Base-by-base conservation (phyloP, 768 basidiomycete species). In the Neoboletus magnificus region DNA sequence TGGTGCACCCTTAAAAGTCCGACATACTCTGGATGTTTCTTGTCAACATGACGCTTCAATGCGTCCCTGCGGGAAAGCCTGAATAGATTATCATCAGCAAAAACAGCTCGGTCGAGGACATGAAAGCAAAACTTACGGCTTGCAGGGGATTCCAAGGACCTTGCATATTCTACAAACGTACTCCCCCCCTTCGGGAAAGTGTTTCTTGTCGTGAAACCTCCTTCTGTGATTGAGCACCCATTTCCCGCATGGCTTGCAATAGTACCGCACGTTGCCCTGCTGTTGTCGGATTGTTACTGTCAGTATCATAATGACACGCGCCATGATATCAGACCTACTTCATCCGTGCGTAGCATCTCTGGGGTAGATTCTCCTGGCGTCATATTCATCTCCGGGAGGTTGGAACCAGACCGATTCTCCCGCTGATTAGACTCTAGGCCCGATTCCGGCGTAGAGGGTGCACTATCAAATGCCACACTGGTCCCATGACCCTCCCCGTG, bases 1-100 rank as follows among this genome's bases (percentile, higher is more conserved):
- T 11, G 4, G 9, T 30, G 3, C 20, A 12, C 52, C 52, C 18
- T 37, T 9, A 39, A 9, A 5, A 50, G 49, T 9, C 8, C 0
- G 9, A 3, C 5, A 6, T 16, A 18, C 9, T 29, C 1, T 0
- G 35, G 10, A 6, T 54, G 52, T 10, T 50, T 42, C 4, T 2
- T 10, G 0, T 23, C 7, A 0, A 53, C 10, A 5, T 58, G 57
- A 7, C 56, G 42, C 18, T 58, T 58, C 4, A 58, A 18, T 0
- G 35, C 32, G 3, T 58, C 57, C 27, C 32, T 58, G 16, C 48
- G 40, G n/a, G 57, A 50, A 3, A 50, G 4, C 1, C 56, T 58
- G 25, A 16, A 35, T 5, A 8, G n/a, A 43, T 33, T 11, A 12
- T 6, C 22, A 8, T 57, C 20, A 57, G 22, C 13, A 18, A 30